These are phyloP conservation scores for Colletotrichum zoysiae DNA, from an alignment of 2,329 filamentous ascomycete species.

Conservation along the genomic window DNA sequence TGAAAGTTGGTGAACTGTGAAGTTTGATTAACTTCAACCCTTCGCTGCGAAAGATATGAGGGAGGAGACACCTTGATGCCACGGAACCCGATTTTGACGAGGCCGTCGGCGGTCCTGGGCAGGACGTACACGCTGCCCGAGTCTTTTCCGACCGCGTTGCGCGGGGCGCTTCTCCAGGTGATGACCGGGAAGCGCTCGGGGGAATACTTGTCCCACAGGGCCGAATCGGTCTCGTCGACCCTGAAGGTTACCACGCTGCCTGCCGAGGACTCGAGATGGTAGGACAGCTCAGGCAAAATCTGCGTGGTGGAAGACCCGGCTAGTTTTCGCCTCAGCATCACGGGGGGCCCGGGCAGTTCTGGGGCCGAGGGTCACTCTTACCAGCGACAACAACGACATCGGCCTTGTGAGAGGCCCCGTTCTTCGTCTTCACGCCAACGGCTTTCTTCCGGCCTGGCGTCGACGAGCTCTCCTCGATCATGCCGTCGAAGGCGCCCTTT, in stretches of 20 bases:
- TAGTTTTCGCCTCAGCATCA: slow-evolving; percentile 23
- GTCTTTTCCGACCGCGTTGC: slow-evolving; percentile 47
- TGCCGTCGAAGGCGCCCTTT: slow-evolving; percentile 44
- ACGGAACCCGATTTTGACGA: slow-evolving; percentile 49
- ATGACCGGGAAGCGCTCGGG: slow-evolving; percentile 50
- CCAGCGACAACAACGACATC: slow-evolving; percentile 54
- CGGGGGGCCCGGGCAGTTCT: background rate
- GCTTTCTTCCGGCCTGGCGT: slow-evolving; percentile 44
- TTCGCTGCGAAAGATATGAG: slow-evolving; percentile 50
- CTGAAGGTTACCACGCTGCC: slow-evolving; percentile 43
- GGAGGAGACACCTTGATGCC: slow-evolving; percentile 55
- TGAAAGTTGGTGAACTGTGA: slow-evolving; percentile 48
- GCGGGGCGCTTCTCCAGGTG: slow-evolving; percentile 49
- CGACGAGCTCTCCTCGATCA: slow-evolving; percentile 41
- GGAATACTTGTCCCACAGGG: slow-evolving; percentile 51
- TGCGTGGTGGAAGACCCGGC: slow-evolving; percentile 51
- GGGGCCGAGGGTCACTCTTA: slow-evolving; percentile 48
- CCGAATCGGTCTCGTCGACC: slow-evolving; percentile 42
- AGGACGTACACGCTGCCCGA: slow-evolving; percentile 49
- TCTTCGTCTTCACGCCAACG: slow-evolving; percentile 54
- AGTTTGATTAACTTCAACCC: slow-evolving; percentile 46
- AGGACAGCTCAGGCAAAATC: slow-evolving; percentile 42
- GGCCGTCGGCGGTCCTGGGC: slow-evolving; percentile 44
- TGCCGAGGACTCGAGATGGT: slow-evolving; percentile 45
- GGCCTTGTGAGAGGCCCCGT: slow-evolving; percentile 51